phyloP scores from a whole-genome alignment of 2,329 filamentous ascomycete species.

The Aureobasidium vineae region DNA sequence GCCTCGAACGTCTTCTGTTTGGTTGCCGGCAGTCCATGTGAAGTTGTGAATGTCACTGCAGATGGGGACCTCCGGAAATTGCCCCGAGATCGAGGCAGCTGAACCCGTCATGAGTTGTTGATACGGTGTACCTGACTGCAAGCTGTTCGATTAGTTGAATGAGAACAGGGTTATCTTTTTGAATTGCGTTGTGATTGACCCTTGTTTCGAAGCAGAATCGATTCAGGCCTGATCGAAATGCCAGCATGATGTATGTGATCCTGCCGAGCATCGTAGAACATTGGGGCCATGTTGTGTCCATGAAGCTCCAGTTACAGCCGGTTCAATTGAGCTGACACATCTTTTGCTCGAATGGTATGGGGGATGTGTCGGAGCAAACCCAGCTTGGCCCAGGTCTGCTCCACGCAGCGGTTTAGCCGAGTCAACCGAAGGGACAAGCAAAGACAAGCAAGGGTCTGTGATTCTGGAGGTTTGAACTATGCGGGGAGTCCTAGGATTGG shows the following conservation, averaged over 20 bases:
- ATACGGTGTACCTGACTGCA: background rate
- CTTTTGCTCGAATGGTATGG: background rate
- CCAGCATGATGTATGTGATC: too few relatives aligned
- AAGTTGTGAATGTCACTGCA: too few relatives aligned
- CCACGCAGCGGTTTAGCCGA: slow-evolving; percentile 16
- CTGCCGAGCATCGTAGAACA: background rate
- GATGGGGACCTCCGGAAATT: background rate
- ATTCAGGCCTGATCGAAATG: background rate
- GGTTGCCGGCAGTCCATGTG: background rate
- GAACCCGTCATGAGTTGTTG: background rate
- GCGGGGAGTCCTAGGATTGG: background rate
- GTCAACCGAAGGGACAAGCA: background rate
- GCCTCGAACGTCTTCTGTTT: background rate
- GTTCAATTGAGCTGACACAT: background rate
- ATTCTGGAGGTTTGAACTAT: background rate
- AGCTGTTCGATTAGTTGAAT: background rate
- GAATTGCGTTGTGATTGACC: background rate
- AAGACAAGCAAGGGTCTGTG: slow-evolving; percentile 14
- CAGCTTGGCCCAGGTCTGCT: background rate
- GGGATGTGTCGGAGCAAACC: slow-evolving; percentile 12
- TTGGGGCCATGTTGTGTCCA: background rate
- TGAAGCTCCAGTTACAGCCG: background rate
- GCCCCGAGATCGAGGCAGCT: background rate
- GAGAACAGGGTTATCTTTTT: background rate
- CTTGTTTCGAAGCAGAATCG: background rate